phyloP scores from a whole-genome alignment of 257 asterid species.

The Fraxinus pennsylvanica region DNA sequence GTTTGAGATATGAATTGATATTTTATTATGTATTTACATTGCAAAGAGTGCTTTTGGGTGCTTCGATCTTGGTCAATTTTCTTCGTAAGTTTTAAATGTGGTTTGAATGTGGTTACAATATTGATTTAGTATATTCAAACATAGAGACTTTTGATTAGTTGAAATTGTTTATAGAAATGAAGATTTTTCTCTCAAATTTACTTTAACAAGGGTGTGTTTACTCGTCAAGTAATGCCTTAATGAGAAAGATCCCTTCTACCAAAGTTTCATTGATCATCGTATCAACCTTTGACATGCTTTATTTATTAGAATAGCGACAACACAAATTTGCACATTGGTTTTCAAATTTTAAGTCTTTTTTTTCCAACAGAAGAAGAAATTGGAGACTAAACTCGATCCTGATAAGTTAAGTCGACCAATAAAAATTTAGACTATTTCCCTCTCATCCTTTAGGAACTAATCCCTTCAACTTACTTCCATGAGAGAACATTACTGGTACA shows the following conservation, averaged over 20 bases:
- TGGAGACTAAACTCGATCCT: neutral
- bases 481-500: neutral
- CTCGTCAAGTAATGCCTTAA: neutral
- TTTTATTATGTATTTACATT: neutral
- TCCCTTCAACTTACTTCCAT: neutral
- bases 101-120: neutral
- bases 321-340: neutral
- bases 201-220: neutral
- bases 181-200: neutral
- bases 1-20: neutral
- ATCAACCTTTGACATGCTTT: neutral
- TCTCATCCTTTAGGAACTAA: neutral
- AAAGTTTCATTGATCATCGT: neutral
- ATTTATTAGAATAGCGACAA: neutral
- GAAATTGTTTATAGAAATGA: neutral
- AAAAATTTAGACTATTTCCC: neutral
- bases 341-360: neutral
- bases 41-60: neutral
- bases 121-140: neutral
- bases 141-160: neutral
- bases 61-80: neutral
- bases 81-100: neutral
- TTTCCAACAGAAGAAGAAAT: neutral
- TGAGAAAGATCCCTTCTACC: neutral
- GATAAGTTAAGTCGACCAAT: neutral